Percentiles rank a stretch among this genome's conserved stretches.
phyloP scores from a whole-genome alignment of 2,329 filamentous ascomycete genomes.

The Neonectria coccinea region DNA sequence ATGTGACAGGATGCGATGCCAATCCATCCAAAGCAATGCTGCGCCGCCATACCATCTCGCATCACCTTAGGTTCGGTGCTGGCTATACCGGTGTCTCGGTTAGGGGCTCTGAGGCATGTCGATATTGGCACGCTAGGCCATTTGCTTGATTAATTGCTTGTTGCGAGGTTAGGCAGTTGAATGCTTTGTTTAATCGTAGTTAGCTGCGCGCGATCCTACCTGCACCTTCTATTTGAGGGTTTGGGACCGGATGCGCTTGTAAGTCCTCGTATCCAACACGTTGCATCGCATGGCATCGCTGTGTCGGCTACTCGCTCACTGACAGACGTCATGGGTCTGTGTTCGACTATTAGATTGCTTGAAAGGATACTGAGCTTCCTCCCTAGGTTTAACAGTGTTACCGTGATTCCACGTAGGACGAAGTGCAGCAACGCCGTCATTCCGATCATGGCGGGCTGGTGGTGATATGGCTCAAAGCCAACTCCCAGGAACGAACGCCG shows the following conservation, averaged over 20 bases:
- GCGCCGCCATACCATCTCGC: slow-evolving; percentile 15
- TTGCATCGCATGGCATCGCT: slow-evolving; percentile 24
- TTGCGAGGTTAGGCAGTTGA: neutral
- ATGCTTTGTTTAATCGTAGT: slow-evolving; percentile 6
- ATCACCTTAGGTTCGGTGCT: slow-evolving; percentile 13
- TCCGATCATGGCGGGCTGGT: slow-evolving; percentile 17
- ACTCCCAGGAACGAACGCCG: neutral
- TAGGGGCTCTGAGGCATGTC: slow-evolving; percentile 11
- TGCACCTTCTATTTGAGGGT: neutral
- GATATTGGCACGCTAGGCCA: slow-evolving; percentile 11
- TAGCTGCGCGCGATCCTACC: slow-evolving; percentile 2
- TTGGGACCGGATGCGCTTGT: neutral
- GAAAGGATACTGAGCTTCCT: slow-evolving; percentile 26
- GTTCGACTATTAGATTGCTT: slow-evolving; percentile 8
- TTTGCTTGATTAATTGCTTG: slow-evolving; percentile 15
- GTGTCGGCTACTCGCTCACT: slow-evolving; percentile 3
- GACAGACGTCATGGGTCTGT: slow-evolving; percentile 19
- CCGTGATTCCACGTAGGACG: slow-evolving; percentile 18
- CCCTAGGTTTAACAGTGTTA: slow-evolving; percentile 23
- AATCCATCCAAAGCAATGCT: slow-evolving; percentile 25
- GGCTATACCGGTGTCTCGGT: slow-evolving; percentile 7
- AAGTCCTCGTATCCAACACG: slow-evolving; percentile 18
- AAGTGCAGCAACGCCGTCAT: slow-evolving; percentile 25
- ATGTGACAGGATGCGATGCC: slow-evolving; percentile 10
- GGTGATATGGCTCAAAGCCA: neutral